Evolutionary conservation across 2,329 filamentous ascomycete genomes (phyloP).

Genomic region (Ophiostoma quercus): DNA sequence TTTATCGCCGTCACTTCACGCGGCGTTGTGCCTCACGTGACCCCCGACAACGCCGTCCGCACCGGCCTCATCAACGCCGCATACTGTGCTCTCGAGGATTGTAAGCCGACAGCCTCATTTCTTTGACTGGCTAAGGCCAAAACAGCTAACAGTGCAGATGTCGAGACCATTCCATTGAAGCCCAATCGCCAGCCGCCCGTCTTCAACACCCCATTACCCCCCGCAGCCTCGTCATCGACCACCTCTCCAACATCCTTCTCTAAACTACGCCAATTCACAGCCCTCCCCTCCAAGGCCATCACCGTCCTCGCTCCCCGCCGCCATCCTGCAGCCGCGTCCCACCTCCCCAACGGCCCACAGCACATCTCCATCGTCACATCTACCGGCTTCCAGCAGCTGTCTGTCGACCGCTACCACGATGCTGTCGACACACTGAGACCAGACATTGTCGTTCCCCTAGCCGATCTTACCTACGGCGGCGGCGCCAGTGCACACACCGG

Average conservation of each 20-base stretch:
- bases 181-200: slow-evolving; percentile 23
- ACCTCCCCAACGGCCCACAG: slow-evolving; percentile 64
- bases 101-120: slow-evolving; percentile 49
- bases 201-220: slow-evolving; percentile 18
- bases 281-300: slow-evolving; percentile 58
- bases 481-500: slow-evolving; percentile 30
- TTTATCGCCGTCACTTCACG: slow-evolving; percentile 77
- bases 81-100: slow-evolving; percentile 87
- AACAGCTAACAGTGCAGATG: slow-evolving; percentile 19
- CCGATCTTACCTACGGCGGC: slow-evolving; percentile 55
- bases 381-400: slow-evolving; percentile 72
- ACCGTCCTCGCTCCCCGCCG: slow-evolving; percentile 74
- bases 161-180: slow-evolving; percentile 23
- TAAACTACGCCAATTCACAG: slow-evolving; percentile 70
- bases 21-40: slow-evolving; percentile 79
- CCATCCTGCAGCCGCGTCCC: slow-evolving; percentile 66
- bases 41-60: slow-evolving; percentile 71
- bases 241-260: not conserved
- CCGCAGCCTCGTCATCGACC: slow-evolving; percentile 5
- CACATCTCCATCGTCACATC: slow-evolving; percentile 77
- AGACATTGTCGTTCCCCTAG: slow-evolving; percentile 73
- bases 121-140: not conserved
- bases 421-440: slow-evolving; percentile 62
- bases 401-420: slow-evolving; percentile 62
- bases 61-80: slow-evolving; percentile 62